A percentile compares a stretch with the other conserved stretches of the same genome.
phyloP scores from a whole-genome alignment of 192 early-diverging fungal genomes.

The Dissophora ornata region DNA sequence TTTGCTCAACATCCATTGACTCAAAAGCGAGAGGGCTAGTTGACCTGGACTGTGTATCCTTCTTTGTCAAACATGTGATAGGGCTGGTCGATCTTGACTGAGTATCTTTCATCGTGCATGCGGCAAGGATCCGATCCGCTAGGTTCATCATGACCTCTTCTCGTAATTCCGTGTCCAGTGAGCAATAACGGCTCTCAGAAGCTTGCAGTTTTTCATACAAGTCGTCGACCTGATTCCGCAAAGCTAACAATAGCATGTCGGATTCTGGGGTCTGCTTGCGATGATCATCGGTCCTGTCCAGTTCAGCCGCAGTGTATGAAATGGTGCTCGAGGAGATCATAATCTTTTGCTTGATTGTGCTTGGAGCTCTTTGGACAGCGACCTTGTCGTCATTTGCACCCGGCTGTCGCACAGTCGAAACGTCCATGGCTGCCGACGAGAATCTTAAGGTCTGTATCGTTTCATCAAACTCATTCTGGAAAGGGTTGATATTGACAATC shows the following conservation, averaged over 20 bases:
- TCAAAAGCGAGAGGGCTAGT: constrained; percentile 1
- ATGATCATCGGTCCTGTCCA: background rate
- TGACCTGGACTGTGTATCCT: background rate
- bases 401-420: constrained; percentile 34
- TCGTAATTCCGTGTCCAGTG: background rate
- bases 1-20: background rate
- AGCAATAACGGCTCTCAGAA: background rate
- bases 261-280: background rate
- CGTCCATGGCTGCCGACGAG: constrained; percentile 69
- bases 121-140: background rate
- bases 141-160: background rate
- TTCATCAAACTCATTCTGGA: constrained; percentile 65
- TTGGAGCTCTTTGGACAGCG: background rate
- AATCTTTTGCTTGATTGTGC: background rate
- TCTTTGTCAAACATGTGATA: too few species aligned
- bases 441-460: constrained; percentile 70
- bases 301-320: too few species aligned
- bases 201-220: background rate
- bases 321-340: background rate
- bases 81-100: too few species aligned
- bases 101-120: background rate
- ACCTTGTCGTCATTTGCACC: background rate
- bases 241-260: background rate
- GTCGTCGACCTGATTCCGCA: constrained; percentile 5
- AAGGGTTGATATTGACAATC: constrained; percentile 73